phyloP scores from a whole-genome alignment of 257 asterid species.

The Ophiorrhiza pumila region DNA sequence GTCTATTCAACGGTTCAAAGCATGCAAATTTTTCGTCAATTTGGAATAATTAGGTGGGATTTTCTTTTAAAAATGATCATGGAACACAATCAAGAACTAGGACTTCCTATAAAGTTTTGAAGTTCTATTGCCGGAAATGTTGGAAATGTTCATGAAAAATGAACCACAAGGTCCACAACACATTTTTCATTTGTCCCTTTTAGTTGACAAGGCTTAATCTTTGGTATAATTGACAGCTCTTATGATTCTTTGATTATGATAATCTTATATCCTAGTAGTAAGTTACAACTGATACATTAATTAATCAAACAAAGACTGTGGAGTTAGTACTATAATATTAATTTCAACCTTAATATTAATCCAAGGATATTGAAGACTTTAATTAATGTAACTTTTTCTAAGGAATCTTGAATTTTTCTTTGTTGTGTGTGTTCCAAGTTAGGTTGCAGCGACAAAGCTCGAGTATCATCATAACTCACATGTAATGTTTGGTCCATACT shows the following conservation, averaged over 20 bases:
- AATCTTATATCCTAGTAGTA: background rate
- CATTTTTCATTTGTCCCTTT: too few species aligned
- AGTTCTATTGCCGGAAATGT: background rate
- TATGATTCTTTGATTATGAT: slow-evolving; percentile 1
- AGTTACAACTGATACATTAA: background rate
- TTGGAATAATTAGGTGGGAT: slow-evolving; percentile 8
- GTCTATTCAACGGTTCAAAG: background rate
- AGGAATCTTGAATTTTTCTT: slow-evolving; percentile 21
- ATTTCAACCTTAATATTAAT: too few species aligned
- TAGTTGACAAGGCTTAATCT: slow-evolving; percentile 10
- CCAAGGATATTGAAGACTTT: too few species aligned
- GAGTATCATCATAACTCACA: slow-evolving; percentile 40
- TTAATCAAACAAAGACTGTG: background rate
- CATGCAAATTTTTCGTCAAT: slow-evolving; percentile 13
- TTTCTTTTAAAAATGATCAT: slow-evolving; percentile 13
- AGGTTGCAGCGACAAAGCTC: slow-evolving; percentile 27
- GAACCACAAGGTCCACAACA: background rate
- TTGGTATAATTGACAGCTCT: slow-evolving; percentile 13
- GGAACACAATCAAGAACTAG: background rate
- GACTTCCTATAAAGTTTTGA: background rate
- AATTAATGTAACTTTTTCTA: background rate
- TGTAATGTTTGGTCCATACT: slow-evolving; percentile 33
- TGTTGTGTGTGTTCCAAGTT: slow-evolving; percentile 35
- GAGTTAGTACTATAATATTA: too few species aligned
- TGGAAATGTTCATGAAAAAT: background rate